These are phyloP conservation scores for Pyrenophora tritici-repentis DNA, from an alignment of 2,329 filamentous ascomycete species.

Conservation along the genomic window DNA sequence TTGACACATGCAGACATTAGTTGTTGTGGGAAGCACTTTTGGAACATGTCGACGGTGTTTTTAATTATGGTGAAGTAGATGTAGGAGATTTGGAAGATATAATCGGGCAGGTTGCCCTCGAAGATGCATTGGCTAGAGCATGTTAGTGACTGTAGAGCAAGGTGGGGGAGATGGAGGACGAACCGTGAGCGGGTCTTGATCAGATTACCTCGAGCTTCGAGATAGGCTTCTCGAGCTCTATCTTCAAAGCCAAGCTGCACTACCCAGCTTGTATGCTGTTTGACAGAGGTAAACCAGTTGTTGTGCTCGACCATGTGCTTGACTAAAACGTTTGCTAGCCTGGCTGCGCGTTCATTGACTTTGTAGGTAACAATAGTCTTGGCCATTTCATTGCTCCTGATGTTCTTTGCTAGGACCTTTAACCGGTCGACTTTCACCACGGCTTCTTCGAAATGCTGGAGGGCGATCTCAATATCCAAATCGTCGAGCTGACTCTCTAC, in stretches of 20 bases:
- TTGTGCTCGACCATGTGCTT: slow-evolving; percentile 79
- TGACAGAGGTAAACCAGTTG: slow-evolving; percentile 75
- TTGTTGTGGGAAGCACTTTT: slow-evolving; percentile 73
- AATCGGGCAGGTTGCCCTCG: slow-evolving; percentile 87
- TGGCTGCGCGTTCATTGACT: slow-evolving; percentile 80
- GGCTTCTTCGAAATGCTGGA: slow-evolving; percentile 85
- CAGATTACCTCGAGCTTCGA: slow-evolving; percentile 75
- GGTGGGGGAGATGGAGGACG: slow-evolving; percentile 1
- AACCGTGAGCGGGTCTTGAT: slow-evolving; percentile 85
- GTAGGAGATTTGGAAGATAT: slow-evolving; percentile 93
- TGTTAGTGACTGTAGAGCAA: not conserved
- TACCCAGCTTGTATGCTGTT: slow-evolving; percentile 81
- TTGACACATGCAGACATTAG: slow-evolving; percentile 96
- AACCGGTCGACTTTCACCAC: slow-evolving; percentile 85
- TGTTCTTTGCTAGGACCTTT: slow-evolving; percentile 73
- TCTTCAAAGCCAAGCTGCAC: slow-evolving; percentile 88
- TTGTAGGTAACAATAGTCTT: slow-evolving; percentile 93
- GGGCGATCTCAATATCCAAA: slow-evolving; percentile 91
- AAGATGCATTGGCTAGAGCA: slow-evolving; percentile 82
- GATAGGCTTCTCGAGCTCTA: slow-evolving; percentile 82
- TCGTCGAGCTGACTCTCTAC: slow-evolving; percentile 95
- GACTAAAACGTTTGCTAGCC: slow-evolving; percentile 75
- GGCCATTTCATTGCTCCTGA: slow-evolving; percentile 84
- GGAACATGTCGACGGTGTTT: slow-evolving; percentile 90
- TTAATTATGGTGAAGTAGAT: slow-evolving; percentile 94